Evolutionary conservation across 1,284 basidiomycete genomes (phyloP), one percentile per base, ranked within the genome.

Genomic region (Tylopilus sp.): DNA sequence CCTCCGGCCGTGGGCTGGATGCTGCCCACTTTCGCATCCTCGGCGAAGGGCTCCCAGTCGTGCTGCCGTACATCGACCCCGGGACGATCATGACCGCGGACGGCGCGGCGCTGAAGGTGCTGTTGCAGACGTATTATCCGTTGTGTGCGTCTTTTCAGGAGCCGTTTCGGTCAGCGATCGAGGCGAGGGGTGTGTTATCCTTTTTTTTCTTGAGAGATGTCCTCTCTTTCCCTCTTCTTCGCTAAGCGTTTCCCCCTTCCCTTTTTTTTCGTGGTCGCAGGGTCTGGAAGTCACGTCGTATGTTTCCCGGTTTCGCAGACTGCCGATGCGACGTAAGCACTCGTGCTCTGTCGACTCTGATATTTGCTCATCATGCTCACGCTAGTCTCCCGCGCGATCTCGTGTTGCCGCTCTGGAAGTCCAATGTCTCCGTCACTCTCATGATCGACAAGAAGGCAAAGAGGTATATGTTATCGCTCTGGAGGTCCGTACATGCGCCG

Each of bases 391-490:
- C 78, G 13, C 82, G 90, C 58, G 84, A 92, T 40, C 73, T 97
- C 25, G 70, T 86, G 19, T 71, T 97, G 16, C 93, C 95, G 0
- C 78, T 97, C 44, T 97, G 94, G 95, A 92, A 90, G 69, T 92
- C 91, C 1, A 86, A 84, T 54, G 81, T 84, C 15, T 93, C 90
- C 2, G 68, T 95, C 49, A 83, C 86, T 4, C 74, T 97, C 49
- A 93, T 97, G 89, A 83, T 96, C 52, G 92, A 97, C 70, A 97
- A 97, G 70, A 88, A 88, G 60, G 90, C 92, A 30, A 97, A 97
- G 71, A 90, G 85, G 92, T 91, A n/a, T n/a, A n/a, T n/a, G n/a
- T n/a, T n/a, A n/a, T n/a, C n/a, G n/a, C n/a, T n/a, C n/a, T n/a
- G n/a, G n/a, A n/a, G n/a, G 13, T 16, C 7, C 28, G 15, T 41